Evolutionary conservation across 78 protist genomes (phyloP), one percentile per base, ranked within the genome.

Genomic region (Protostelium mycophagum): DNA sequence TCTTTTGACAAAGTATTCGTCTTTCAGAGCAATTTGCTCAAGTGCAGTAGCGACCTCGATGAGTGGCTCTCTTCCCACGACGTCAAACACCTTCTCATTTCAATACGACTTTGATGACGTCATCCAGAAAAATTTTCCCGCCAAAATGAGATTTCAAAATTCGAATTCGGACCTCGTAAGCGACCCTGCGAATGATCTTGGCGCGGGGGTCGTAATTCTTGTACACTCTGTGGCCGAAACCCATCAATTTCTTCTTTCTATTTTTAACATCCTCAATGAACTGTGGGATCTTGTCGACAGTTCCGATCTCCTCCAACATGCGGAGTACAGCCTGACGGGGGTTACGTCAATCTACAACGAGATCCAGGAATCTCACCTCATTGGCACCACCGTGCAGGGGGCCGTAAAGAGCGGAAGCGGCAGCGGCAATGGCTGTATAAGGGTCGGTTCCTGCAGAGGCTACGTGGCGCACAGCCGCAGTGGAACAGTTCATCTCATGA

Each of bases 351-450:
- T 25, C 16, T 35, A 51, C 16, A 16, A 51, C 16, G 73, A 51
- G 73, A 51, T 51, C 73, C 16, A 51, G 73, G 16, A 51, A 16
- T 51, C 31, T 51, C 73, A 51, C 73, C 73, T 93, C 97, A n/a
- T 88, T 91, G 28, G 97, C 95, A 84, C 97, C 98, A 28, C 98
- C 98, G 85, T 96, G 98, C 1, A 86, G 86, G 38, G 98, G 98
- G 0, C 98, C 98, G 86, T 92, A 96, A 1, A 96, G 88, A 28
- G 98, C 97, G 35, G 93, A 88, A 1, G 93, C 93, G 0, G 91
- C 94, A 28, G 92, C 95, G 16, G 97, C 90, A 29, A 95, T 88
- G 37, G 88, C 83, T 0, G 94, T 87, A 51, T 91, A 95, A 34
- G 97, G 97, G 36, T 95, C 94, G 29, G 86, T 92, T 9, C 36